Base-by-base conservation (phyloP, 495 filamentous ascomycete genomes). In the Trichoderma gamsii region DNA sequence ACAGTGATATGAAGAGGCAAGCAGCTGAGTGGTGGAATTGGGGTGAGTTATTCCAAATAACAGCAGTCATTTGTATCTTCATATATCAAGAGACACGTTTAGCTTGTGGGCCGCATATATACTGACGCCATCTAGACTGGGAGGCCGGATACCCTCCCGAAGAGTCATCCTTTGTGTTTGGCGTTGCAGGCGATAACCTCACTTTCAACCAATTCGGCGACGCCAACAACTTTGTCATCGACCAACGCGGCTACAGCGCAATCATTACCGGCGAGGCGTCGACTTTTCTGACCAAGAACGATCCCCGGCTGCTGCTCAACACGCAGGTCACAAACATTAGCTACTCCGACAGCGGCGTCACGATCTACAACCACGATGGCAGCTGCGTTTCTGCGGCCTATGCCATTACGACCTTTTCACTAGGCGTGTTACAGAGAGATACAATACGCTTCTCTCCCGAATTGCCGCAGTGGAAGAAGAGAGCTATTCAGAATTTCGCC, bases 381-480 rank as follows among this genome's bases (percentile, higher is more conserved):
- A 81, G 76, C 70, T 91, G 88, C 70, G 78, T 91, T 52, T 73
- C 83, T 67, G 90, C 90, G 41, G 80, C 85, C 59, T 67, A 80
- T 66, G 76, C 76, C 61, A 73, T 80, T 64, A 63, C 71, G 25
- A 80, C 75, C 11, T 76, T 79, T 56, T 78, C 75, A 1, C 72
- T 92, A 8, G 90, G 89, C 11, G 89, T 56, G 18, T n/a, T 56
- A 6, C 18, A 21, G 51, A 56, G 21, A 11, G 4, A 25, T 91
- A 79, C 80, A 1, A 83, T 92, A 4, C 75, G 73, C 0, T 93
- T 92, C 73, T 71, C 75, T 13, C 90, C 90, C 0, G 72, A 76
- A 3, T 79, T 92, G 0, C 90, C 90, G 0, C 73, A 76, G 12
- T 91, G 88, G 89, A 92, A 93, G 71, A 79, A 81, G 13, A 82